Percentiles rank a stretch among this genome's conserved stretches.
These are phyloP conservation scores for Hippophae gyantsensis DNA, from an alignment of 306 rosid species.

Conservation along the genomic window DNA sequence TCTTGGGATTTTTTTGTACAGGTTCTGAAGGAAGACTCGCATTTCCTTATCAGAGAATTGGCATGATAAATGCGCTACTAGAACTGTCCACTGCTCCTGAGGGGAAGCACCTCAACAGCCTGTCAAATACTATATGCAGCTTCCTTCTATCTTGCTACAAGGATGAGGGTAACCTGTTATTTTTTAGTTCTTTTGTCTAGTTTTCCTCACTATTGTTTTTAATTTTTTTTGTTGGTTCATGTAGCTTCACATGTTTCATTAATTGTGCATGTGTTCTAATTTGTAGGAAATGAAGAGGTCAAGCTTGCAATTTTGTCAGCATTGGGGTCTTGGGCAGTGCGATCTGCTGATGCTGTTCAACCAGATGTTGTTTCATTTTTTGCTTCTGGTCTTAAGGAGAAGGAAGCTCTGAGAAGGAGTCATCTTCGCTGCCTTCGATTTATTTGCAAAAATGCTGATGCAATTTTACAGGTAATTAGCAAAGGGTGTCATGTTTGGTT, in stretches of 20 bases:
- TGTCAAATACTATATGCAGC: slow-evolving; percentile 50
- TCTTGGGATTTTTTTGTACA: slow-evolving; percentile 21
- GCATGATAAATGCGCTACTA: slow-evolving; percentile 73
- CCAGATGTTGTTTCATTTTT: slow-evolving; percentile 53
- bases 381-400: slow-evolving; percentile 88
- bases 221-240: background rate
- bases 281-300: slow-evolving; percentile 89
- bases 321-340: slow-evolving; percentile 70
- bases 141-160: slow-evolving; percentile 72
- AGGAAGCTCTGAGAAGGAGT: slow-evolving; percentile 78
- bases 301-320: slow-evolving; percentile 63
- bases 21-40: slow-evolving; percentile 97
- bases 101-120: slow-evolving; percentile 52
- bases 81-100: slow-evolving; percentile 74
- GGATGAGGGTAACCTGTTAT: slow-evolving; percentile 55
- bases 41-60: slow-evolving; percentile 88
- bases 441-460: slow-evolving; percentile 56
- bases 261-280: slow-evolving; percentile 13
- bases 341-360: slow-evolving; percentile 54
- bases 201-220: background rate
- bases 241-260: slow-evolving; percentile 3
- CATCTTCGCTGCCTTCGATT: slow-evolving; percentile 60
- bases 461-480: slow-evolving; percentile 51
- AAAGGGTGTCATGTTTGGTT: slow-evolving; percentile 11
- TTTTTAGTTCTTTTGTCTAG: slow-evolving; percentile 1